Conservation (phyloP, 345 rosid species). For the Carallia brachiata region DNA sequence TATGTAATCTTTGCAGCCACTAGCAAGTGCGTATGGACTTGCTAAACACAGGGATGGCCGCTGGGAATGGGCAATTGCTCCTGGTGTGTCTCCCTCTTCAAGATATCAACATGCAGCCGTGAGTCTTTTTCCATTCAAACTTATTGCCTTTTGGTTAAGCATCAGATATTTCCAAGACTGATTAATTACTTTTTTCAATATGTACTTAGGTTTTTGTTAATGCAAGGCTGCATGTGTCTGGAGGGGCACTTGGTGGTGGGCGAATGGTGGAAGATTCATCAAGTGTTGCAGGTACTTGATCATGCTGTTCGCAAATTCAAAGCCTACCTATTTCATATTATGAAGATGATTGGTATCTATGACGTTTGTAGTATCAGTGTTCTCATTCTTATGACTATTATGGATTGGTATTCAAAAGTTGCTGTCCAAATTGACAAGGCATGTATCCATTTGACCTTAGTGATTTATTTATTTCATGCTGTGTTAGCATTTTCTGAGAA, state of each 20-base stretch:
- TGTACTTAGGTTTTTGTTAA: conserved; percentile 86
- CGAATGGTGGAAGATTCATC: conserved; percentile 99
- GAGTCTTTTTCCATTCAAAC: conserved; percentile 33
- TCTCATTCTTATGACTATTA: too few relatives aligned
- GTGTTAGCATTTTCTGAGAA: too few relatives aligned
- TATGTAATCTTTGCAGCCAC: conserved; percentile 54
- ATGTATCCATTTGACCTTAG: too few relatives aligned
- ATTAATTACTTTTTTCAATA: conserved; percentile 14
- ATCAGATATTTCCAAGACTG: background rate
- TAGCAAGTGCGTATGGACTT: conserved; percentile 97
- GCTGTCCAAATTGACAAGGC: too few relatives aligned
- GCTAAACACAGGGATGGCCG: conserved; percentile 99
- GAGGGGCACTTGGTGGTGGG: conserved; percentile 99
- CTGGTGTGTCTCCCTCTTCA: conserved; percentile 96
- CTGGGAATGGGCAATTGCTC: conserved; percentile 99
- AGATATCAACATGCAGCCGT: conserved; percentile 99
- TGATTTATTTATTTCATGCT: too few relatives aligned
- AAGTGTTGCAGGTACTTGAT: conserved; percentile 82
- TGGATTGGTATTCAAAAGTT: too few relatives aligned
- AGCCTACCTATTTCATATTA: background rate
- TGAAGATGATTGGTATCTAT: background rate
- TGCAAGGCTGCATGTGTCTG: conserved; percentile 98
- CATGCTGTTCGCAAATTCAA: background rate
- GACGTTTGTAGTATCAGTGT: background rate
- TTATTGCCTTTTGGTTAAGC: conserved; percentile 10